phyloP scores from a whole-genome alignment of 805 yeast species.

The Hanseniaspora occidentalis region DNA sequence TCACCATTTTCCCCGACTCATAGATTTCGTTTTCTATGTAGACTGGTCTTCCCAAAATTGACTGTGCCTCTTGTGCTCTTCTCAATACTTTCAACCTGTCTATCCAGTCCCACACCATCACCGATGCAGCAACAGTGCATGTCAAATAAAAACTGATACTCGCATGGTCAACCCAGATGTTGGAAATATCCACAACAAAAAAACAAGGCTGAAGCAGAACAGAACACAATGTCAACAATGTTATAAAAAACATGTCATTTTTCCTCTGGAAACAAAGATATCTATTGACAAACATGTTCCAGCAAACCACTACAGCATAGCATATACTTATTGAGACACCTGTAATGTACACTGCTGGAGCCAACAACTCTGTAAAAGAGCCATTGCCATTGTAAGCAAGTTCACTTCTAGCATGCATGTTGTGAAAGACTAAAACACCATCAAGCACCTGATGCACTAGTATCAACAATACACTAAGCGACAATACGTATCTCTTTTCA shows the following conservation, averaged over 20 bases:
- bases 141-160: constrained; percentile 65
- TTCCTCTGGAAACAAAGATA: constrained; percentile 34
- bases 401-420: no score
- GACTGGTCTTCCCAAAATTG: constrained; percentile 62
- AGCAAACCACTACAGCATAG: constrained; percentile 51
- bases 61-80: constrained; percentile 50
- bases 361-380: constrained; percentile 41
- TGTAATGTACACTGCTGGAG: constrained; percentile 62
- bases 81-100: constrained; percentile 48
- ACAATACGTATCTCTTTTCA: constrained; percentile 52
- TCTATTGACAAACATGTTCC: constrained; percentile 40
- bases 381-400: no score
- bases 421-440: constrained; percentile 41
- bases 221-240: constrained; percentile 41
- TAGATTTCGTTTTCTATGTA: constrained; percentile 48
- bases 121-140: constrained; percentile 57
- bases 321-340: constrained; percentile 60
- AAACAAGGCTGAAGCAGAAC: constrained; percentile 53
- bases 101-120: constrained; percentile 80
- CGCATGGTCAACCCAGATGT: constrained; percentile 60
- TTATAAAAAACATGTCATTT: constrained; percentile 37
- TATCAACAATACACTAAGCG: constrained; percentile 43
- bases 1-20: constrained; percentile 15
- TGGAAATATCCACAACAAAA: constrained; percentile 65
- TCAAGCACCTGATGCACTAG: constrained; percentile 51